Evolutionary conservation across 2,329 filamentous ascomycete species (phyloP).

Genomic region (Daldinia sp.): DNA sequence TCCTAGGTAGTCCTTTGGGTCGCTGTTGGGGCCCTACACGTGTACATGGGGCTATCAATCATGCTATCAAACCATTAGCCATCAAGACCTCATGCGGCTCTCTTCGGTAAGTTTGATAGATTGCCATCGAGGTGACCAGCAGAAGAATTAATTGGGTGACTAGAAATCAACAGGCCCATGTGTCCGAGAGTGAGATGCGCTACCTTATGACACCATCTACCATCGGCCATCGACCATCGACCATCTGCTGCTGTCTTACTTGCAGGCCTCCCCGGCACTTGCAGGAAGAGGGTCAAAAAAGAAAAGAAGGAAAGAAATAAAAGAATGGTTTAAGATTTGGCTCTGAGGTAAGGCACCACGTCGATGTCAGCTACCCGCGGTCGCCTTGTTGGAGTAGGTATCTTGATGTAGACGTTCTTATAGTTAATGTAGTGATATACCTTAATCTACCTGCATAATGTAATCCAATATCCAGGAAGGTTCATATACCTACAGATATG

Average conservation of each 20-base stretch:
- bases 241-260: constrained; percentile 22
- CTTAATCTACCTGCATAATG: neutral
- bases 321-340: too few relatives aligned
- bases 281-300: constrained; percentile 7
- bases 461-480: neutral
- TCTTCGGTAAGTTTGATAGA: constrained; percentile 31
- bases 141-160: constrained; percentile 34
- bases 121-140: constrained; percentile 7
- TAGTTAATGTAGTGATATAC: neutral
- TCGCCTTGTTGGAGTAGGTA: constrained; percentile 27
- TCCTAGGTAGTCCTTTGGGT: constrained; percentile 21
- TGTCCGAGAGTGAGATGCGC: constrained; percentile 26
- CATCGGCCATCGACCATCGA: constrained; percentile 9
- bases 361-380: constrained; percentile 19
- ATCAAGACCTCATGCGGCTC: constrained; percentile 30
- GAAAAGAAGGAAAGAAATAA: neutral
- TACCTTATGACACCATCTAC: constrained; percentile 26
- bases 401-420: neutral
- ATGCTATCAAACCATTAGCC: constrained; percentile 3
- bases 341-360: neutral
- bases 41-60: constrained; percentile 23
- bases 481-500: too few relatives aligned
- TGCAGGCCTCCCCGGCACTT: constrained; percentile 35
- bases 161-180: constrained; percentile 25
- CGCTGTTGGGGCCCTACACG: constrained; percentile 35